These are phyloP conservation scores for Cyclotella kingstonii DNA, from an alignment of 108 stramenopile genomes.

Conservation along the genomic window DNA sequence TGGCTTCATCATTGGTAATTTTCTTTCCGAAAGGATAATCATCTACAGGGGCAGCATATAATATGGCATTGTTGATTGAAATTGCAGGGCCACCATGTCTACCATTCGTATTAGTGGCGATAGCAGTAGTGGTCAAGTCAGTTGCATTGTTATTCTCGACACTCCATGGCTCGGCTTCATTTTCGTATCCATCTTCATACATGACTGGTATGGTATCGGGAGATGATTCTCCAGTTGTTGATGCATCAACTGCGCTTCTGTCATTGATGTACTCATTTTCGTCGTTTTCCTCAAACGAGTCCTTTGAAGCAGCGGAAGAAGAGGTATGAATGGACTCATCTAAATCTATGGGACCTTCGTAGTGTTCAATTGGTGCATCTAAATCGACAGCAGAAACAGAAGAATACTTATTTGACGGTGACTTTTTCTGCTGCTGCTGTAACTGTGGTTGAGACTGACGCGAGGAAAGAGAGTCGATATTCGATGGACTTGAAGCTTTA, in stretches of 20 bases:
- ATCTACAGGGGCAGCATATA: background rate
- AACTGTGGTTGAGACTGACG: background rate
- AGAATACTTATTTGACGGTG: background rate
- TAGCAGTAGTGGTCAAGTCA: no score
- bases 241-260: background rate
- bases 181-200: slow-evolving; percentile 1
- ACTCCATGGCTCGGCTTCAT: slow-evolving; percentile 5
- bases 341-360: slow-evolving; percentile 7
- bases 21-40: background rate
- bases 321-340: background rate
- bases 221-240: no score
- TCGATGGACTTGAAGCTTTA: background rate
- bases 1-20: slow-evolving; percentile 10
- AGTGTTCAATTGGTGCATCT: background rate
- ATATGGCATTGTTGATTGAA: no score
- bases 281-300: background rate
- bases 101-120: no score
- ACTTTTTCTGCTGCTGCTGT: background rate
- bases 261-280: background rate
- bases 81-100: no score
- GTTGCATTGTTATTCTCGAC: background rate
- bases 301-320: background rate
- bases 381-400: background rate
- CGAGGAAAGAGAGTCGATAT: background rate
- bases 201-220: no score